Conservation (phyloP, 805 yeast genomes). For the Myxozyma lipomycoides region DNA sequence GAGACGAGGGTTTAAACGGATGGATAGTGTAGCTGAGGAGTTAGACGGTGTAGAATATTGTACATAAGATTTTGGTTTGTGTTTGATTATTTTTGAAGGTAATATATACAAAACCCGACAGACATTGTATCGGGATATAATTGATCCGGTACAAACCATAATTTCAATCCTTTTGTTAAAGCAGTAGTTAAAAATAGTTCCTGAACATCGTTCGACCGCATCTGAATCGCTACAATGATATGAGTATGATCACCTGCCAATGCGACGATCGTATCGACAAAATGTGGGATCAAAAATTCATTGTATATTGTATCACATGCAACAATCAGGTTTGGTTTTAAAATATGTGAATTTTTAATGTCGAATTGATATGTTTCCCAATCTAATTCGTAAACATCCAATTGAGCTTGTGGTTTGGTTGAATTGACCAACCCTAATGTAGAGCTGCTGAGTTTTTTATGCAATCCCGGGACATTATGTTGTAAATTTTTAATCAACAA, state of each 20-base stretch:
- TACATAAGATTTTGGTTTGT: background rate
- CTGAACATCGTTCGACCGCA: constrained; percentile 50
- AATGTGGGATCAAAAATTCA: constrained; percentile 51
- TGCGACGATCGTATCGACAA: constrained; percentile 44
- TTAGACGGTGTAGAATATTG: background rate
- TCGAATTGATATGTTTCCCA: constrained; percentile 51
- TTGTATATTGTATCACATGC: constrained; percentile 69
- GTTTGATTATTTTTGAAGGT: background rate
- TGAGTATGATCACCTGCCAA: constrained; percentile 40
- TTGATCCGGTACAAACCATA: constrained; percentile 37
- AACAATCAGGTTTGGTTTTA: constrained; percentile 35
- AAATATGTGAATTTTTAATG: constrained; percentile 20
- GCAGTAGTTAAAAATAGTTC: constrained; percentile 45
- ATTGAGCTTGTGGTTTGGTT: background rate
- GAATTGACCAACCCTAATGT: background rate
- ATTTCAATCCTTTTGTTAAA: constrained; percentile 36
- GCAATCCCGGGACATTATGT: constrained; percentile 41
- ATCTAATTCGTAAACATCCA: constrained; percentile 52
- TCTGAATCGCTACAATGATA: constrained; percentile 48
- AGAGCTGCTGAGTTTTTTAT: no score
- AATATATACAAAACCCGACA: background rate
- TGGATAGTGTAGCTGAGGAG: constrained; percentile 3
- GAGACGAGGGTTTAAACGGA: background rate
- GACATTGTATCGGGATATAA: background rate
- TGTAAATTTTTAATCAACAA: constrained; percentile 37